phyloP scores from a whole-genome alignment of 192 early-diverging fungal genomes.

The Podila epicladia region DNA sequence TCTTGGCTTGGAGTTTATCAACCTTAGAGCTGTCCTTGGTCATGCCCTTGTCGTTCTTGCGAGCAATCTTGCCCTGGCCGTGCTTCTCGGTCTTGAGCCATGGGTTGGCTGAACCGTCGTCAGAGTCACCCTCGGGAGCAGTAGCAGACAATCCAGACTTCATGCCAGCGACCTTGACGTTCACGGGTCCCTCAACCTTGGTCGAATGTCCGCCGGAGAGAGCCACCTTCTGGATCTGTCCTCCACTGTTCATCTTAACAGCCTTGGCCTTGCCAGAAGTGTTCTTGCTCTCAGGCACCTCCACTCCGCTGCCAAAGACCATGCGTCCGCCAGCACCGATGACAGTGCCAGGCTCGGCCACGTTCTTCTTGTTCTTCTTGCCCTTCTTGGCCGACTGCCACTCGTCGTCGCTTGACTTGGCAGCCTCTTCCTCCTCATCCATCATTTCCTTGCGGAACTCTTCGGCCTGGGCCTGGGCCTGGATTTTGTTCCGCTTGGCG shows the following conservation, averaged over 20 bases:
- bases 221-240: slow-evolving; percentile 60
- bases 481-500: slow-evolving; percentile 64
- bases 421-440: slow-evolving; percentile 47
- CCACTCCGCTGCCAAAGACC: slow-evolving; percentile 59
- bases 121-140: slow-evolving; percentile 12
- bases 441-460: slow-evolving; percentile 61
- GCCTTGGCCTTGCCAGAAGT: slow-evolving; percentile 1
- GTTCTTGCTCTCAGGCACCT: slow-evolving; percentile 3
- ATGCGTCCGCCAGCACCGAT: slow-evolving; percentile 65
- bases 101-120: slow-evolving; percentile 70
- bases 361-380: slow-evolving; percentile 36
- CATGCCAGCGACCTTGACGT: slow-evolving; percentile 50
- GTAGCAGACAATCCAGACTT: slow-evolving; percentile 16
- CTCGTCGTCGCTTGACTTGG: slow-evolving; percentile 43
- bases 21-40: slow-evolving; percentile 64
- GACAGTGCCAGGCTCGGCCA: slow-evolving; percentile 28
- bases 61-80: slow-evolving; percentile 58
- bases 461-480: slow-evolving; percentile 53
- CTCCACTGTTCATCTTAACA: slow-evolving; percentile 63
- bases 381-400: slow-evolving; percentile 37
- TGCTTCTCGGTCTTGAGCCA: slow-evolving; percentile 75
- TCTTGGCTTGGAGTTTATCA: slow-evolving; percentile 73
- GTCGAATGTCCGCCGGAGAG: slow-evolving; percentile 62
- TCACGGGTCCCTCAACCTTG: slow-evolving; percentile 64
- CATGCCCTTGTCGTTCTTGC: slow-evolving; percentile 62